Conservation (phyloP, 805 yeast genomes). For the Candida jianshihensis region DNA sequence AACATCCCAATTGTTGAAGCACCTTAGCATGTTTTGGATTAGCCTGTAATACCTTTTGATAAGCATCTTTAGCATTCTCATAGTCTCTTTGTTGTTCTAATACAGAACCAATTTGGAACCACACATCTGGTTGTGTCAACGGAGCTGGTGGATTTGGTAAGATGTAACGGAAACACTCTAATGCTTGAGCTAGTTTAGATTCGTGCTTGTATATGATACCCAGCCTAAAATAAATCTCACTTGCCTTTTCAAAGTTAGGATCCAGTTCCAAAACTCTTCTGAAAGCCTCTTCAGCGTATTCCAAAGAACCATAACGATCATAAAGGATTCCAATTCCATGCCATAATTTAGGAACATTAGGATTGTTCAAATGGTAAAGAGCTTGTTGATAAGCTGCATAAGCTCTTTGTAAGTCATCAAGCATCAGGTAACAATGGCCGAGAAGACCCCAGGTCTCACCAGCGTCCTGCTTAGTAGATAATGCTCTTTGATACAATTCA, state of each 20-base stretch:
- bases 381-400: constrained; percentile 97
- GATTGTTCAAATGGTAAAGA: constrained; percentile 80
- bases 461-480: constrained; percentile 73
- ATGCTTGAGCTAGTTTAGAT: constrained; percentile 74
- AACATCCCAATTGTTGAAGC: constrained; percentile 90
- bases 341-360: constrained; percentile 96
- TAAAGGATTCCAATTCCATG: constrained; percentile 96
- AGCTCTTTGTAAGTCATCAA: constrained; percentile 92
- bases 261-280: constrained; percentile 93
- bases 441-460: constrained; percentile 97
- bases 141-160: constrained; percentile 91
- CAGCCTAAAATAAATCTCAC: constrained; percentile 90
- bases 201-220: constrained; percentile 97
- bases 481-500: constrained; percentile 83
- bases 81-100: constrained; percentile 91
- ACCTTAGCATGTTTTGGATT: constrained; percentile 96
- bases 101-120: constrained; percentile 98
- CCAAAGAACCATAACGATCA: constrained; percentile 92
- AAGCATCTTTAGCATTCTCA: constrained; percentile 89
- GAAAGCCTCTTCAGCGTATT: constrained; percentile 98
- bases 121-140: constrained; percentile 90
- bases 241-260: constrained; percentile 92
- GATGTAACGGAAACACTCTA: constrained; percentile 93
- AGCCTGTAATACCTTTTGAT: constrained; percentile 82
- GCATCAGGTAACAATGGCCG: constrained; percentile 95